Percentiles rank a stretch among this genome's conserved stretches.
Conservation (phyloP, 2,329 filamentous ascomycete genomes). For the Epichloe elymi region DNA sequence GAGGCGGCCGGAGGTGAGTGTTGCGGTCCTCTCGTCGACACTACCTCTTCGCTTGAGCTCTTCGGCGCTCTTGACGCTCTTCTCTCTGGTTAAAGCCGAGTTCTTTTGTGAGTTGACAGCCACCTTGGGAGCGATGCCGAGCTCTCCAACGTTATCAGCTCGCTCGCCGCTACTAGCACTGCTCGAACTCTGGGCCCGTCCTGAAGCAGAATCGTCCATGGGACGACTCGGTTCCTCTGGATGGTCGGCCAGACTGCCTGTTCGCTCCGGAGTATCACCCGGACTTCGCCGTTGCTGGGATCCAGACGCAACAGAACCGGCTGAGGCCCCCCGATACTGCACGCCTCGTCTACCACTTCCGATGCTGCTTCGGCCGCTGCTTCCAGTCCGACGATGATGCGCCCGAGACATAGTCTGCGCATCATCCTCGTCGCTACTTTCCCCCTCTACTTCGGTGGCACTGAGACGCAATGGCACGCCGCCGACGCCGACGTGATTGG, state of each 20-base stretch:
- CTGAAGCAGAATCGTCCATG: constrained; percentile 31
- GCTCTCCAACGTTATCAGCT: constrained; percentile 46
- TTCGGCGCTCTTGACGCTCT: constrained; percentile 53
- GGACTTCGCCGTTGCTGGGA: constrained; percentile 33
- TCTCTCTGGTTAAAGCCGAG: constrained; percentile 46
- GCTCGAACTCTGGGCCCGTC: constrained; percentile 34
- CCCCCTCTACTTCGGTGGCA: constrained; percentile 93
- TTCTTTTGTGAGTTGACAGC: constrained; percentile 47
- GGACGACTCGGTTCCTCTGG: constrained; percentile 15
- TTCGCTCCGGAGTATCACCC: constrained; percentile 41
- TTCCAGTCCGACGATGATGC: constrained; percentile 59
- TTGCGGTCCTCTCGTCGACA: constrained; percentile 70
- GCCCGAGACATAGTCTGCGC: constrained; percentile 30
- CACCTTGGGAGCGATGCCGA: constrained; percentile 34
- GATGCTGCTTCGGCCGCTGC: constrained; percentile 61
- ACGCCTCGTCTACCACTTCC: constrained; percentile 36
- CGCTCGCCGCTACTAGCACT: constrained; percentile 47
- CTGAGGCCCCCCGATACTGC: constrained; percentile 37
- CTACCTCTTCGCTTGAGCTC: constrained; percentile 66
- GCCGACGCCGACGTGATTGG: constrained; percentile 57
- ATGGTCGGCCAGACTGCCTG: constrained; percentile 36
- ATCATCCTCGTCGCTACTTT: constrained; percentile 67
- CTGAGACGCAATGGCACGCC: constrained; percentile 85
- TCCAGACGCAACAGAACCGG: constrained; percentile 27
- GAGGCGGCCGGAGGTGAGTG: constrained; percentile 57